Conservation (phyloP, 345 rosid genomes). For the Pistacia vera region DNA sequence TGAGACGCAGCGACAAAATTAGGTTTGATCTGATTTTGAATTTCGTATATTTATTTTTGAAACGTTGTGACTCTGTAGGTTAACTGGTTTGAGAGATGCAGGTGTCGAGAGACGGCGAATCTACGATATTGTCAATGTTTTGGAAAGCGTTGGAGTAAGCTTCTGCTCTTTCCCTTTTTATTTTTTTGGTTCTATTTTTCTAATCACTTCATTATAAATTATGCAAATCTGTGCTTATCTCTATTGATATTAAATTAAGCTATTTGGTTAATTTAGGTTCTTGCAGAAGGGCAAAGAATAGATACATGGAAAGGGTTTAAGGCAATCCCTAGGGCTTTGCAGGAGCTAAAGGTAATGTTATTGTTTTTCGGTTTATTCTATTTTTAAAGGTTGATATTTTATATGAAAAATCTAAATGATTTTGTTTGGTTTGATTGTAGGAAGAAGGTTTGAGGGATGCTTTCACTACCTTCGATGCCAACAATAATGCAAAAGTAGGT, state of each 20-base stretch:
- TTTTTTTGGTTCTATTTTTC: neutral
- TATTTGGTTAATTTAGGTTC: conserved; percentile 46
- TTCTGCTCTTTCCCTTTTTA: neutral
- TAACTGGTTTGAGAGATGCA: conserved; percentile 14
- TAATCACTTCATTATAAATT: neutral
- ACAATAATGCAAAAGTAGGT: conserved; percentile 57
- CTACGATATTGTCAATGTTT: conserved; percentile 83
- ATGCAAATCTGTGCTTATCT: neutral
- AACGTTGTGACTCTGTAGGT: neutral
- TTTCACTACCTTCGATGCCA: conserved; percentile 39
- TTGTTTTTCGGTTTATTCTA: neutral
- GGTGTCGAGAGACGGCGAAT: conserved; percentile 91
- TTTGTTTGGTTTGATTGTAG: conserved; percentile 38
- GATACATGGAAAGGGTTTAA: conserved; percentile 84
- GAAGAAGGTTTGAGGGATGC: conserved; percentile 61
- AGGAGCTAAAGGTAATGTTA: conserved; percentile 53
- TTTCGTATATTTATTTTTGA: neutral
- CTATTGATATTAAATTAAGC: neutral
- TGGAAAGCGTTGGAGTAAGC: conserved; percentile 89
- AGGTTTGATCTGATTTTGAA: conserved; percentile 39
- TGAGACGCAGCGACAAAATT: conserved; percentile 79
- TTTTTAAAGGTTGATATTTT: neutral
- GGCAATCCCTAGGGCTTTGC: conserved; percentile 66
- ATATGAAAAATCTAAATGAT: neutral
- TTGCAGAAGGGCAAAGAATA: conserved; percentile 68